Percentiles rank a stretch among this genome's conserved stretches.
Evolutionary conservation across 768 basidiomycete species (phyloP).

Genomic region (Termitomyces sp.): DNA sequence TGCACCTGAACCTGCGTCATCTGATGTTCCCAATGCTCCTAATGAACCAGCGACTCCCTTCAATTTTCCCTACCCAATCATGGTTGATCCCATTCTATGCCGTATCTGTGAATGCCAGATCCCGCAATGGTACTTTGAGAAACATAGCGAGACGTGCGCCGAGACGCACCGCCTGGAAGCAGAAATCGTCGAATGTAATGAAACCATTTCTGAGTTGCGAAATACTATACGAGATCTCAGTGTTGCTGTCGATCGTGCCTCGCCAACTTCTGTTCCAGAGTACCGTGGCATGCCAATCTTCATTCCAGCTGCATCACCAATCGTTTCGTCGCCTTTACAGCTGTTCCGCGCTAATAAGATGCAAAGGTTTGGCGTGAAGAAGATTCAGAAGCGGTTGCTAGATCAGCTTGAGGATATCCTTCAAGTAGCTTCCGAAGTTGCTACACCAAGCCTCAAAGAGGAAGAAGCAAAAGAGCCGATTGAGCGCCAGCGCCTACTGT

Average conservation of each 20-base stretch:
- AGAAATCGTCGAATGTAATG: slow-evolving; percentile 91
- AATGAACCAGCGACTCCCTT: slow-evolving; percentile 61
- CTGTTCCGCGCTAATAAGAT: slow-evolving; percentile 73
- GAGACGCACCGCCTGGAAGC: slow-evolving; percentile 96
- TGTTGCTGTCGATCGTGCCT: slow-evolving; percentile 67
- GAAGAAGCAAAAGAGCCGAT: slow-evolving; percentile 90
- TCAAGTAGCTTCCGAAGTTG: slow-evolving; percentile 71
- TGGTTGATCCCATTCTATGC: slow-evolving; percentile 81
- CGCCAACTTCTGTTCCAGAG: slow-evolving; percentile 62
- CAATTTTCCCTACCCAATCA: slow-evolving; percentile 73
- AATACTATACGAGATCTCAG: slow-evolving; percentile 80
- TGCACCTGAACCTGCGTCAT: slow-evolving; percentile 34
- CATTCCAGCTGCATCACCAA: slow-evolving; percentile 64
- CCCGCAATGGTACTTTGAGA: slow-evolving; percentile 99
- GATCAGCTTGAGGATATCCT: slow-evolving; percentile 87
- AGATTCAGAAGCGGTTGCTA: slow-evolving; percentile 72
- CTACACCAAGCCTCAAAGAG: slow-evolving; percentile 85
- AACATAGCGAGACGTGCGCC: slow-evolving; percentile 98
- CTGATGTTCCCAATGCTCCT: slow-evolving; percentile 28
- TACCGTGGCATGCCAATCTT: slow-evolving; percentile 88
- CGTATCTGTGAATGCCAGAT: slow-evolving; percentile 97
- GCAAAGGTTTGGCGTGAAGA: slow-evolving; percentile 76
- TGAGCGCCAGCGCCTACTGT: slow-evolving; percentile 85
- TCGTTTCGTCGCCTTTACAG: slow-evolving; percentile 69
- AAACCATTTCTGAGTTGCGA: slow-evolving; percentile 81